Conservation (phyloP, 176 grass and related monocot species). For the Oryza coarctata region DNA sequence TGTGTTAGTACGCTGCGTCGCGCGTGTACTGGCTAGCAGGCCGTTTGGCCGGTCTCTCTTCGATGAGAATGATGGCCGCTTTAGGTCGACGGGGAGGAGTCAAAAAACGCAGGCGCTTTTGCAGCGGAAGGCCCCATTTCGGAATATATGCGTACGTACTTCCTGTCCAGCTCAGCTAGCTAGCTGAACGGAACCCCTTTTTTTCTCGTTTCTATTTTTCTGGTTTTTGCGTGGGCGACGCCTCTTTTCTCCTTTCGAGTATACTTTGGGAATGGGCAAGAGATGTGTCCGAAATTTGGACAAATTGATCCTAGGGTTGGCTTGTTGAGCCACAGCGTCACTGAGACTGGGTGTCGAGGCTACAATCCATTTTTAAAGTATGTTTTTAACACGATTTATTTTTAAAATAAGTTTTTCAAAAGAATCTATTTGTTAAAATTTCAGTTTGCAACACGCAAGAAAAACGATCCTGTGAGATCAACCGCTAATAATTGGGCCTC, state of each 20-base stretch:
- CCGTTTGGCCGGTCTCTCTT: neutral
- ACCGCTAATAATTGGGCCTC: too few relatives aligned
- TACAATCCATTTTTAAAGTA: too few relatives aligned
- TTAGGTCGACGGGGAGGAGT: conserved; percentile 11
- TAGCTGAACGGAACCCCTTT: too few relatives aligned
- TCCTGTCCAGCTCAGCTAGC: neutral
- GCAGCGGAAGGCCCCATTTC: neutral
- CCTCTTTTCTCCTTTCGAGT: neutral
- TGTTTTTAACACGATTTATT: too few relatives aligned
- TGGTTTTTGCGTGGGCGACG: neutral
- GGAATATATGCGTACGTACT: conserved; percentile 35
- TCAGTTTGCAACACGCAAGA: too few relatives aligned
- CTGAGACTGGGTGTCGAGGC: too few relatives aligned
- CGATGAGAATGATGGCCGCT: conserved; percentile 32
- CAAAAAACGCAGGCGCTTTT: conserved; percentile 29
- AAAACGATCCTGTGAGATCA: too few relatives aligned
- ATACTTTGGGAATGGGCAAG: neutral
- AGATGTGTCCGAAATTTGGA: too few relatives aligned
- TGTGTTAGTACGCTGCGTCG: neutral
- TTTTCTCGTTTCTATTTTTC: neutral
- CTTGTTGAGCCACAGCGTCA: too few relatives aligned
- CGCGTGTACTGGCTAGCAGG: neutral
- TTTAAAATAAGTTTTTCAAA: too few relatives aligned
- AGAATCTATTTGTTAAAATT: too few relatives aligned
- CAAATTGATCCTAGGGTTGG: too few relatives aligned